Conservation (phyloP, 495 filamentous ascomycete genomes). For the Neurospora discreta region DNA sequence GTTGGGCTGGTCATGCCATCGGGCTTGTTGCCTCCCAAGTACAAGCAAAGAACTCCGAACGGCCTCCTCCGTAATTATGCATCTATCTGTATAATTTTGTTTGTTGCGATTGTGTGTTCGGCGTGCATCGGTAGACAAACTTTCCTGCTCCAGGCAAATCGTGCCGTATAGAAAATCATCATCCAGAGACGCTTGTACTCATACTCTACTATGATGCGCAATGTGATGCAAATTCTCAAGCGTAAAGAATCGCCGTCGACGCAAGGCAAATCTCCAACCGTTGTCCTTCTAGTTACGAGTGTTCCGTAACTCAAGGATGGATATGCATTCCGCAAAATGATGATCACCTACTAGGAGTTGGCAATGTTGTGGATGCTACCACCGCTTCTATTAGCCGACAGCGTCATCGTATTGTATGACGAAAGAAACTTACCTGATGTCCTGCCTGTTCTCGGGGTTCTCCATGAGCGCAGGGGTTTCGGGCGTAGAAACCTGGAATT, state of each 20-base stretch:
- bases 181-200: not conserved
- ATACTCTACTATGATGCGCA: not conserved
- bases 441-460: slow-evolving; percentile 13
- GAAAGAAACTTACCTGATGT: slow-evolving; percentile 9
- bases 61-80: not conserved
- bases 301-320: not conserved
- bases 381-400: not conserved
- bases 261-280: not conserved
- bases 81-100: not conserved
- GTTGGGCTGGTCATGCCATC: not conserved
- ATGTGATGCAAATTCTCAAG: not conserved
- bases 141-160: not conserved
- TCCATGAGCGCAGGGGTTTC: not conserved
- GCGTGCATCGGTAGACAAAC: not conserved
- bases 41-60: not conserved
- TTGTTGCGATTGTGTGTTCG: not conserved
- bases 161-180: not conserved
- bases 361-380: not conserved
- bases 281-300: not conserved
- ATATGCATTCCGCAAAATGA: not conserved
- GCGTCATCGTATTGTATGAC: not conserved
- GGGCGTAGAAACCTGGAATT: not conserved
- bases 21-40: not conserved
- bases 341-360: not conserved
- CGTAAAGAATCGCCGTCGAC: not conserved